A percentile compares a stretch with the other conserved stretches of the same genome.
phyloP scores from a whole-genome alignment of 78 protist species.

The Speleostelium caveatum region DNA sequence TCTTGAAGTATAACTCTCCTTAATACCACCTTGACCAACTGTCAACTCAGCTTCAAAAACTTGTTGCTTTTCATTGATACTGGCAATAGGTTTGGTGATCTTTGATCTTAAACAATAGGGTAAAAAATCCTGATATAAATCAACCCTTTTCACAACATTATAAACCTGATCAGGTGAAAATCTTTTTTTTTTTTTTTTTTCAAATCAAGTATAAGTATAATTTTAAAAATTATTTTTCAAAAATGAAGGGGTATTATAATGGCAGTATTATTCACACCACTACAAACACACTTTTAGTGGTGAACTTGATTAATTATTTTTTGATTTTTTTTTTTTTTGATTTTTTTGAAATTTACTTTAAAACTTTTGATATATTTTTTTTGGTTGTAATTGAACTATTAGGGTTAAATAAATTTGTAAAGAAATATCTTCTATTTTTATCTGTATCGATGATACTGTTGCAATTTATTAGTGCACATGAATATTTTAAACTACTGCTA shows the following conservation, averaged over 20 bases:
- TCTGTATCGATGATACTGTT: neutral
- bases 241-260: neutral
- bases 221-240: neutral
- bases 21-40: constrained; percentile 41
- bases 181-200: neutral
- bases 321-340: neutral
- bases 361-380: neutral
- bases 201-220: neutral
- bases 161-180: constrained; percentile 49
- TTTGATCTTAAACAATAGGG: constrained; percentile 57
- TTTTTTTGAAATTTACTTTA: neutral
- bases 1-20: constrained; percentile 35
- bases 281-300: neutral
- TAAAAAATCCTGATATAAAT: constrained; percentile 34
- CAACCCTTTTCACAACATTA: constrained; percentile 38
- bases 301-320: neutral
- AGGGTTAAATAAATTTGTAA: neutral
- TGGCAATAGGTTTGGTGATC: neutral
- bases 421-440: neutral
- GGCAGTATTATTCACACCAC: neutral
- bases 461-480: neutral
- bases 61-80: neutral
- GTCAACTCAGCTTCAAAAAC: constrained; percentile 67
- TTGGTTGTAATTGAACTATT: too few species aligned
- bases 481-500: neutral